Percentiles rank a stretch among this genome's conserved stretches.
Evolutionary conservation across 2,329 filamentous ascomycete genomes (phyloP).

Genomic region (Leptosphaerulina australis): DNA sequence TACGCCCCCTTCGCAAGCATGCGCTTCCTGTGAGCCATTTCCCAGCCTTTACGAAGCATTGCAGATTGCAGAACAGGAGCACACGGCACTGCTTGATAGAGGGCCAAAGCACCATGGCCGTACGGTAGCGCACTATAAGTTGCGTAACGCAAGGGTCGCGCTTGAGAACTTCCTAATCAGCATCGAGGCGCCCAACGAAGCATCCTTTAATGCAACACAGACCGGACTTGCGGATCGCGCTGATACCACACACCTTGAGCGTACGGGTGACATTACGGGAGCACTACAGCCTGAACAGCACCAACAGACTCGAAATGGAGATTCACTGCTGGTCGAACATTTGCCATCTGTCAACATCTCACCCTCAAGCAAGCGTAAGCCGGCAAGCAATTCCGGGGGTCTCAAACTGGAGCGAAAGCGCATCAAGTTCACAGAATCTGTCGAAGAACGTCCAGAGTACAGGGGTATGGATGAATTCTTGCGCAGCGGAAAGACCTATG

Average conservation of each 20-base stretch:
- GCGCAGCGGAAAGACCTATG: conserved; percentile 29
- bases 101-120: conserved; percentile 14
- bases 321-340: not conserved
- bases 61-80: not conserved
- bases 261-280: not conserved
- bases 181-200: conserved; percentile 22
- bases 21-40: conserved; percentile 10
- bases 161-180: conserved; percentile 37
- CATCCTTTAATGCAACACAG: not conserved
- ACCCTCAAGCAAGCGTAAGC: not conserved
- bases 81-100: conserved; percentile 8
- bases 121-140: not conserved
- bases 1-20: not conserved
- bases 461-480: conserved; percentile 21
- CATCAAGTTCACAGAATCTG: conserved; percentile 27
- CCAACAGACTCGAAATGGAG: not conserved
- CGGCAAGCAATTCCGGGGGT: not conserved
- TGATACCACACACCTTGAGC: not conserved
- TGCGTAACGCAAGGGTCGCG: conserved; percentile 7
- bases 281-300: not conserved
- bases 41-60: conserved; percentile 3
- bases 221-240: not conserved
- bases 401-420: conserved; percentile 18
- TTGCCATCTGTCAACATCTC: not conserved
- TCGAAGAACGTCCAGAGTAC: conserved; percentile 29